phyloP scores from a whole-genome alignment of 2,329 filamentous ascomycete genomes.

The Colletotrichum tanaceti region DNA sequence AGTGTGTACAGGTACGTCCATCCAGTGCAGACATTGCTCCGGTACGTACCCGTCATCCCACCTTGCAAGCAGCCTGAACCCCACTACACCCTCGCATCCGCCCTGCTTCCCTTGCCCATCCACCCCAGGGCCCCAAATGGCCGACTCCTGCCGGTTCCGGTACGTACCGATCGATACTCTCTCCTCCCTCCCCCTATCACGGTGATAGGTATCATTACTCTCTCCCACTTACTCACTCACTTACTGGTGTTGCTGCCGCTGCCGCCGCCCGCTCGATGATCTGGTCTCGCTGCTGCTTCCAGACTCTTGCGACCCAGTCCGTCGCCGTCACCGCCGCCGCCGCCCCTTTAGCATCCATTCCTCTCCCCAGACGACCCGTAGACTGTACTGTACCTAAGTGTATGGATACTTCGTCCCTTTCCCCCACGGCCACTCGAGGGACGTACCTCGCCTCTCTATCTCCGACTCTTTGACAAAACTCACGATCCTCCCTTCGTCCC shows the following conservation, averaged over 20 bases:
- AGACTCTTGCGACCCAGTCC: constrained; percentile 24
- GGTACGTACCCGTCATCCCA: constrained; percentile 33
- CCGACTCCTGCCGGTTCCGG: neutral
- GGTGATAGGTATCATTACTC: constrained; percentile 30
- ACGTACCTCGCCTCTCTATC: constrained; percentile 11
- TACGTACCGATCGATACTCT: constrained; percentile 10
- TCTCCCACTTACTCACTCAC: constrained; percentile 12
- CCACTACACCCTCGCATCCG: constrained; percentile 39
- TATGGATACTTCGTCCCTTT: constrained; percentile 10
- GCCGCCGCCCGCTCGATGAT: neutral
- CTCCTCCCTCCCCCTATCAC: constrained; percentile 1
- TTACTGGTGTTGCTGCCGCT: neutral
- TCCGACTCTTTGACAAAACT: constrained; percentile 29
- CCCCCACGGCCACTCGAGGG: neutral
- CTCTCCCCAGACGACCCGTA: constrained; percentile 10
- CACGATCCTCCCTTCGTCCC: constrained; percentile 27
- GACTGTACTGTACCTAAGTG: too few relatives aligned
- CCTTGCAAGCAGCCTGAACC: constrained; percentile 25
- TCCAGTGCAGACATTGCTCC: neutral
- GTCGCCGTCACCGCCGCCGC: constrained; percentile 8
- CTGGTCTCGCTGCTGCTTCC: constrained; percentile 29
- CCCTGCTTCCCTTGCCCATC: constrained; percentile 3
- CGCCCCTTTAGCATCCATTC: constrained; percentile 23
- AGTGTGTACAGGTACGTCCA: neutral
- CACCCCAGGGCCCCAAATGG: neutral